Base-by-base conservation (phyloP, 2,329 filamentous ascomycete species). In the Scopulariopsis brevicaulis region DNA sequence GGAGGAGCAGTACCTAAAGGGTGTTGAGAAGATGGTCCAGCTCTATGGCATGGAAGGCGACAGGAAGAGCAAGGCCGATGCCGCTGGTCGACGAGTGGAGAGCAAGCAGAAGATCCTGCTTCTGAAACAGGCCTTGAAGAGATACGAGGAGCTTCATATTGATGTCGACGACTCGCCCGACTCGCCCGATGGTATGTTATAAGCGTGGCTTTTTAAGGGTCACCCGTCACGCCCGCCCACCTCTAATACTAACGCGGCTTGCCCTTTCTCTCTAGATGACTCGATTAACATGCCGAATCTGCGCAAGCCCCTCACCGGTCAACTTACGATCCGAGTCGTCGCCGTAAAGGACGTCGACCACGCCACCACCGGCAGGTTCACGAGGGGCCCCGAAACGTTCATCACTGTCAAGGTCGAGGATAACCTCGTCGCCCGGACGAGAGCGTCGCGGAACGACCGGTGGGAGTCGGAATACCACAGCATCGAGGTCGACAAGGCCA, bases 21-120 rank as follows among this genome's bases (percentile, higher is more conserved):
- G 94, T 61, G 94, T 99, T 65, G 94, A 99, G 73, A 99, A 99
- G 77, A 97, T 99, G 94, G 90, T 96, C 53, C 90, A 94, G 70
- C 79, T 99, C 40, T 99, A 99, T 69, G 86, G 94, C 69, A 94
- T 97, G 81, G 94, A 97, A 71, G 93, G 94, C 34, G 94, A 99
- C 69, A 86, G 92, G 65, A 96, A 96, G 78, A 97, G 93, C 75
- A 90, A 88, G 70, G 85, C 89, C 59, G 94, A 99, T 71, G 94
- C 94, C 50, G 91, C 96, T 65, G 89, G 87, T 55, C 85, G 90
- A 67, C 83, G 89, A 59, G 87, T 96, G 61, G 94, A 99, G 74
- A 97, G 93, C 74, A 96, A 92, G 71, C 93, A 97, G 72, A 99
- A 99, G 76, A 96, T 99, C 54, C 86, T 96, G 66, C 80, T 99